Evolutionary conservation across 768 basidiomycete species (phyloP).

Genomic region (Pluteus cervinus): DNA sequence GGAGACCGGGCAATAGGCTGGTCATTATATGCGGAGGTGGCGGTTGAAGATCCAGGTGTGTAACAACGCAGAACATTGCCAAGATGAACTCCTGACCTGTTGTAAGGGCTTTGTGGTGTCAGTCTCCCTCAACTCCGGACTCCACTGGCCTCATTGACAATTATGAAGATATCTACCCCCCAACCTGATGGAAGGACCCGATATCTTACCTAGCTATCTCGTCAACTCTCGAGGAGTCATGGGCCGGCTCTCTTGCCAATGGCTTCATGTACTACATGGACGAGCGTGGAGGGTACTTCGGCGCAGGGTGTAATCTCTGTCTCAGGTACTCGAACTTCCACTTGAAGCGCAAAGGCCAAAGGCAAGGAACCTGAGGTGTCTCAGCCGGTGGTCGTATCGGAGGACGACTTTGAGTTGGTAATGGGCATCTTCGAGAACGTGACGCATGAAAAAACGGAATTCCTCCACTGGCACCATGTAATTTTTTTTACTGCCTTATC

Average conservation of each 20-base stretch:
- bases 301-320: slow-evolving; percentile 62
- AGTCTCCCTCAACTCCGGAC: slow-evolving; percentile 92
- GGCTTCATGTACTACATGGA: slow-evolving; percentile 92
- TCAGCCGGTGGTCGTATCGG: slow-evolving; percentile 63
- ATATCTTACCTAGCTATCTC: slow-evolving; percentile 74
- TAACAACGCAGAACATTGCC: too few species aligned
- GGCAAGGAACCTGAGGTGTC: slow-evolving; percentile 75
- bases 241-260: slow-evolving; percentile 53
- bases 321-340: slow-evolving; percentile 48
- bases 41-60: too few species aligned
- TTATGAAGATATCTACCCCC: slow-evolving; percentile 72
- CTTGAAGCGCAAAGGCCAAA: slow-evolving; percentile 70
- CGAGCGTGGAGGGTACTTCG: slow-evolving; percentile 87
- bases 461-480: too few species aligned
- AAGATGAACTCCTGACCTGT: too few species aligned
- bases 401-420: slow-evolving; percentile 92
- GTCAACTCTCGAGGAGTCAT: slow-evolving; percentile 78
- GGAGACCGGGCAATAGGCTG: too few species aligned
- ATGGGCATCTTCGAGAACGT: slow-evolving; percentile 93
- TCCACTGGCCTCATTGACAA: slow-evolving; percentile 75
- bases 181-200: slow-evolving; percentile 70
- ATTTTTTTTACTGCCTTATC: not conserved
- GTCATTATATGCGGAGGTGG: too few species aligned
- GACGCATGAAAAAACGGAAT: slow-evolving; percentile 85
- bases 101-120: too few species aligned